phyloP scores from a whole-genome alignment of 2,329 filamentous ascomycete genomes.

The Aspergillus phoenicis region DNA sequence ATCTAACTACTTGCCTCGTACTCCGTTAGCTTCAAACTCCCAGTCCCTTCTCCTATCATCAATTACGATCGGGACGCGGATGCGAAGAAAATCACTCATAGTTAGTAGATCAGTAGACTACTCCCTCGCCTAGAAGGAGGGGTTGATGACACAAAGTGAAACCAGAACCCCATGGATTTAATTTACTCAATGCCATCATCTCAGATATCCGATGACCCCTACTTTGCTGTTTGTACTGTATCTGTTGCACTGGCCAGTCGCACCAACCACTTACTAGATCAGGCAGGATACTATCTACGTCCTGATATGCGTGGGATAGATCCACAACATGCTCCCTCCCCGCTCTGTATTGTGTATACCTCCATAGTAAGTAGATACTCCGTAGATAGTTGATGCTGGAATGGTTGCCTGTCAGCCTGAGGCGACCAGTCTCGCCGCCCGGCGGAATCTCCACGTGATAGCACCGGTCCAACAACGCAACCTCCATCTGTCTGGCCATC shows the following conservation, averaged over 20 bases:
- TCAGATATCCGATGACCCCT: not conserved
- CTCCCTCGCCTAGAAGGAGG: not conserved
- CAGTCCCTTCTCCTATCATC: not conserved
- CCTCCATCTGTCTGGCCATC: conserved; percentile 1
- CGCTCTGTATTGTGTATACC: too few relatives aligned
- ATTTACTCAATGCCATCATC: not conserved
- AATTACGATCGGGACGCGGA: not conserved
- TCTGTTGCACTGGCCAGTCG: conserved; percentile 6
- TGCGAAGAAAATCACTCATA: not conserved
- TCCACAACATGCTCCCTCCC: not conserved
- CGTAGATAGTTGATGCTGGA: not conserved
- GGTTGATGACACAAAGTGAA: not conserved
- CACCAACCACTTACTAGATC: not conserved
- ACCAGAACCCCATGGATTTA: not conserved
- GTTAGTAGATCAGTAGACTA: not conserved
- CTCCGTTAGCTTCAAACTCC: too few relatives aligned
- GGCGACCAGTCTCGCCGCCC: not conserved
- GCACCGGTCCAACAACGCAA: conserved; percentile 3
- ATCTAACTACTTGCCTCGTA: not conserved
- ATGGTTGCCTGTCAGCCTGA: not conserved
- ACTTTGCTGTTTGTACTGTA: not conserved
- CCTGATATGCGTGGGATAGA: not conserved
- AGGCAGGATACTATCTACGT: not conserved
- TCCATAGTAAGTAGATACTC: too few relatives aligned
- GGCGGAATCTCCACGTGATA: not conserved